A percentile compares a stretch with the other conserved stretches of the same genome.
Evolutionary conservation across 2,329 filamentous ascomycete genomes (phyloP).

Genomic region (Trichoderma sp.): DNA sequence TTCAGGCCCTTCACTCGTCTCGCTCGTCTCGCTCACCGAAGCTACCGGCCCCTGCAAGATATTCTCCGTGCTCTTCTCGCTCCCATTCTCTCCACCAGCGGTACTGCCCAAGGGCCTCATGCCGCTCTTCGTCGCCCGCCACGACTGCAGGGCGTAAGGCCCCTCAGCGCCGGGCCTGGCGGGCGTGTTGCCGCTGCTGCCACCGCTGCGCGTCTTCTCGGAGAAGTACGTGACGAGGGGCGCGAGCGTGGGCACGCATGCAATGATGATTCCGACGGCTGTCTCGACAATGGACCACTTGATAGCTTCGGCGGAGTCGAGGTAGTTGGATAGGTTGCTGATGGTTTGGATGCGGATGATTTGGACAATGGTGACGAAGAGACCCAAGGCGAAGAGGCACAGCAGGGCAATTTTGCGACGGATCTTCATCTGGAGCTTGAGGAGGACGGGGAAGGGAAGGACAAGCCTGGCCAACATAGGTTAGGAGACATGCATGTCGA

Average conservation of each 20-base stretch:
- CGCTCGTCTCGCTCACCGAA: not conserved
- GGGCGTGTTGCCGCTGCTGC: conserved; percentile 21
- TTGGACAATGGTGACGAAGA: conserved; percentile 53
- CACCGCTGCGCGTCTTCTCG: conserved; percentile 30
- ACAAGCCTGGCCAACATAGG: conserved; percentile 35
- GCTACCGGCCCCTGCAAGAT: not conserved
- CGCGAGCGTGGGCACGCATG: conserved; percentile 45
- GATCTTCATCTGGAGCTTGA: conserved; percentile 39
- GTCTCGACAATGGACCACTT: conserved; percentile 50
- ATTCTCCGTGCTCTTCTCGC: conserved; percentile 21
- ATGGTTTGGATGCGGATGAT: conserved; percentile 54
- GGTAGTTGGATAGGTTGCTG: conserved; percentile 44
- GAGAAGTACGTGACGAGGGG: conserved; percentile 42
- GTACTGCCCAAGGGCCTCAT: conserved; percentile 26
- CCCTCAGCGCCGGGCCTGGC: not conserved
- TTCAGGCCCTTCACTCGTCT: not conserved
- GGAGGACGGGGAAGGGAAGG: conserved; percentile 44
- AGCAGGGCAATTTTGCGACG: conserved; percentile 46
- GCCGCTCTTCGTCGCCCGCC: conserved; percentile 27
- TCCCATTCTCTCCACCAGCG: not conserved
- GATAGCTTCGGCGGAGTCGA: conserved; percentile 45
- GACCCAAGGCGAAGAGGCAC: conserved; percentile 49
- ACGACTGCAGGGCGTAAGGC: conserved; percentile 33
- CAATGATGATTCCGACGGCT: conserved; percentile 46
- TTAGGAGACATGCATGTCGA: not conserved